These are phyloP conservation scores for Phoenix dactylifera DNA, from an alignment of 176 grass and related monocot species.

Conservation along the genomic window DNA sequence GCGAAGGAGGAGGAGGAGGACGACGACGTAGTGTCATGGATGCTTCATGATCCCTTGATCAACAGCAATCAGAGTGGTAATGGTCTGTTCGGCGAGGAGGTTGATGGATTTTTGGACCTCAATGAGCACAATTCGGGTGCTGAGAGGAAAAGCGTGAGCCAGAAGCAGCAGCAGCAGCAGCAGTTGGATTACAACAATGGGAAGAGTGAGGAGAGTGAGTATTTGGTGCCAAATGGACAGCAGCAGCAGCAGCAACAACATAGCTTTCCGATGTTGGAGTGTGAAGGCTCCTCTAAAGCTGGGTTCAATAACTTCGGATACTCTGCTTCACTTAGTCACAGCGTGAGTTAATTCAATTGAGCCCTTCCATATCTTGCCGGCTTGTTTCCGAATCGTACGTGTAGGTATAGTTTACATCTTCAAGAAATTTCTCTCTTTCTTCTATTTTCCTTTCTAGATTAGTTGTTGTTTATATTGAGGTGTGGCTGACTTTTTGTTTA, in stretches of 20 bases:
- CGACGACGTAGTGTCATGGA: conserved; percentile 9
- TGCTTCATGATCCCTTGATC: conserved; percentile 1
- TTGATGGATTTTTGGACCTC: conserved; percentile 11
- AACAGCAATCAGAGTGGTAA: background rate
- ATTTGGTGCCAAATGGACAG: conserved; percentile 2
- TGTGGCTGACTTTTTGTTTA: no score
- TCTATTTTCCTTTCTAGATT: no score
- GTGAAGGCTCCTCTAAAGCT: background rate
- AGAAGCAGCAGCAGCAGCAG: background rate
- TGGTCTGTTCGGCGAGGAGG: background rate
- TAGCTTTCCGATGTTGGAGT: background rate
- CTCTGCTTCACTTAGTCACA: background rate
- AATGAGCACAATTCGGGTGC: conserved; percentile 5
- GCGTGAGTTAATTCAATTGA: background rate
- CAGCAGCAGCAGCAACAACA: background rate
- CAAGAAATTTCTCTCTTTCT: no score
- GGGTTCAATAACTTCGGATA: background rate
- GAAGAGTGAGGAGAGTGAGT: conserved; percentile 1
- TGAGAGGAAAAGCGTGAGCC: background rate
- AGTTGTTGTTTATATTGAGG: no score
- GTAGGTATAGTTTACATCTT: no score
- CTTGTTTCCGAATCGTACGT: no score
- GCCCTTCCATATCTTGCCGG: no score
- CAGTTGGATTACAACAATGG: background rate
- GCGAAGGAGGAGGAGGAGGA: background rate